Base-by-base conservation (phyloP, 208 protist genomes). In the Leishmania gerbilli region DNA sequence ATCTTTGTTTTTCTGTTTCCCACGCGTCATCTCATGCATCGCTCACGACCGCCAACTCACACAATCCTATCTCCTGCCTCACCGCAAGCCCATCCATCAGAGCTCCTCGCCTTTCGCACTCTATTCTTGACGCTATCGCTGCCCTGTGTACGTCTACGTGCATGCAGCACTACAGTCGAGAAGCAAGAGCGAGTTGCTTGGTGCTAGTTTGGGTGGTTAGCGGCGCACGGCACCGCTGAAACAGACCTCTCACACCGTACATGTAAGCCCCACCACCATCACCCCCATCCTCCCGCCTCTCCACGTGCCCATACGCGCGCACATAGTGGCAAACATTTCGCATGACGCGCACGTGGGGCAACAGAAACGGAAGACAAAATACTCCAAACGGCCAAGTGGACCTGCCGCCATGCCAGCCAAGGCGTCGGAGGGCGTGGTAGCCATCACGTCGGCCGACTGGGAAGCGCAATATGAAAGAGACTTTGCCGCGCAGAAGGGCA, bases 381-480 rank as follows among this genome's bases (percentile, higher is more conserved):
- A 19, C 69, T 5, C 69, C 40, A 13, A 15, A 21, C 45, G n/a
- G 45, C 19, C 5, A 74, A 15, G 21, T 19, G 51, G 69, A 8
- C 45, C 45, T 31, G 21, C 45, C 27, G 34, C 79, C 1, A 72
- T 55, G 76, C 37, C 47, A 17, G 34, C 0, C 19, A 45, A 55
- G 65, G 31, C 51, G 72, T 76, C 49, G 19, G 31, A 0, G 1
- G 21, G 34, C n/a, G 31, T 15, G 51, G 51, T 75, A n/a, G 27
- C 47, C 45, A 51, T 24, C 71, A 42, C 45, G 24, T 15, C 62
- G 6, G 17, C 11, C 75, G 34, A 51, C 47, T 90, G 87, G 85
- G 82, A 92, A 60, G 69, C 71, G 34, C 67, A 87, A 71, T 97
- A 96, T 64, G 77, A 87, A 53, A 27, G 49, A 31, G 88, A 92